Evolutionary conservation across 306 rosid species (phyloP).

Genomic region (Luffa acutangula): DNA sequence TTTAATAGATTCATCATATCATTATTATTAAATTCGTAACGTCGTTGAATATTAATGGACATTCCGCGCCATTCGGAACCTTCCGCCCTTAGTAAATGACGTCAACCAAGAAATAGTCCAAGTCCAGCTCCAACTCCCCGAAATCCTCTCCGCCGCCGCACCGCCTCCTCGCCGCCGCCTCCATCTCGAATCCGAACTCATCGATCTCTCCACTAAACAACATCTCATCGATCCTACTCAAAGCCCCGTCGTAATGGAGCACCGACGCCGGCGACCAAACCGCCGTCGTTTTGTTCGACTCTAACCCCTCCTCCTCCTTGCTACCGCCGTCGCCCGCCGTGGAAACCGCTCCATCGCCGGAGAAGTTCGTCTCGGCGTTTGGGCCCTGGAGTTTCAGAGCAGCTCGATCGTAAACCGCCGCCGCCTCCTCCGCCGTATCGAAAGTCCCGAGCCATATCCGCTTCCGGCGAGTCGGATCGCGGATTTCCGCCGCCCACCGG

Average conservation of each 20-base stretch:
- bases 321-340: neutral
- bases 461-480: slow-evolving; percentile 49
- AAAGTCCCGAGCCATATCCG: slow-evolving; percentile 83
- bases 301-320: neutral
- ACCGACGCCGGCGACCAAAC: slow-evolving; percentile 57
- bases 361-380: slow-evolving; percentile 57
- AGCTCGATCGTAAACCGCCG: slow-evolving; percentile 55
- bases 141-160: slow-evolving; percentile 38
- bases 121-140: slow-evolving; percentile 70
- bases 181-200: slow-evolving; percentile 33
- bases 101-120: slow-evolving; percentile 40
- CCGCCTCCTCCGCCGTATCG: slow-evolving; percentile 81
- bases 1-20: neutral
- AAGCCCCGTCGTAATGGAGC: slow-evolving; percentile 14
- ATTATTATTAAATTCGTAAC: neutral
- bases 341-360: slow-evolving; percentile 11
- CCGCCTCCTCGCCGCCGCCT: slow-evolving; percentile 31
- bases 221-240: slow-evolving; percentile 13
- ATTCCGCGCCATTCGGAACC: neutral
- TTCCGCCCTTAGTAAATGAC: slow-evolving; percentile 18
- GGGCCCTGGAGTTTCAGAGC: slow-evolving; percentile 54
- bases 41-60: neutral
- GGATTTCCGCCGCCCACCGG: slow-evolving; percentile 79
- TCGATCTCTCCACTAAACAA: slow-evolving; percentile 29
- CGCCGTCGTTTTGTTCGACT: neutral